Evolutionary conservation across 306 rosid species (phyloP), one percentile per base, ranked within the genome.

Genomic region (Vigna unguiculata): DNA sequence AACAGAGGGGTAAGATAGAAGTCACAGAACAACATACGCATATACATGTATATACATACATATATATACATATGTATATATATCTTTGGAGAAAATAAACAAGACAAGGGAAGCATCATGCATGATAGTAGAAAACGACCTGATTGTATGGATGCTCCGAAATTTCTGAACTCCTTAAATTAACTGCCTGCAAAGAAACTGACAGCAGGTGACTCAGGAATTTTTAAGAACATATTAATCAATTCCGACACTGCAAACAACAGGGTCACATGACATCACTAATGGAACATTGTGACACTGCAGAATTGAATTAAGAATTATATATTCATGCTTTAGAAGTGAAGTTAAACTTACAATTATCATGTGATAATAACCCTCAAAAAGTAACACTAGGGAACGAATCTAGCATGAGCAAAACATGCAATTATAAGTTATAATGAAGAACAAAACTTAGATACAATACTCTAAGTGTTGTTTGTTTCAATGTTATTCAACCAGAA

Each of bases 121-220:
- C 13, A 63, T 80, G 66, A 69, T 24, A 79, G 57, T 63, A 74
- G 78, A 74, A 65, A 80, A 76, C 75, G 69, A 94, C 97, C 97
- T 87, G 94, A 19, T 60, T 84, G 80, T 66, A 85, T 16, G 93
- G 88, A 78, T 84, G 89, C 66, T 88, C 90, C 86, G 83, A 61
- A 82, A 90, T 90, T 77, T 88, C 85, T 49, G 91, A 90, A 83
- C 97, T 90, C 86, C 78, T 93, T 83, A 93, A 76, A 73, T 88
- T 81, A 25, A 93, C 97, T 21, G 96, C 93, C 98, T 94, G 97
- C 88, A 86, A 75, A 30, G 75, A 68, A 84, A 76, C 83, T 53
- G 69, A 66, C 82, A 75, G 40, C 78, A 83, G 74, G 83, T 83
- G 48, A 84, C 28, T 41, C 30, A 71, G 69, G 84, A 66, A 82